Conservation (phyloP, 345 rosid genomes). For the Garcia nutans region DNA sequence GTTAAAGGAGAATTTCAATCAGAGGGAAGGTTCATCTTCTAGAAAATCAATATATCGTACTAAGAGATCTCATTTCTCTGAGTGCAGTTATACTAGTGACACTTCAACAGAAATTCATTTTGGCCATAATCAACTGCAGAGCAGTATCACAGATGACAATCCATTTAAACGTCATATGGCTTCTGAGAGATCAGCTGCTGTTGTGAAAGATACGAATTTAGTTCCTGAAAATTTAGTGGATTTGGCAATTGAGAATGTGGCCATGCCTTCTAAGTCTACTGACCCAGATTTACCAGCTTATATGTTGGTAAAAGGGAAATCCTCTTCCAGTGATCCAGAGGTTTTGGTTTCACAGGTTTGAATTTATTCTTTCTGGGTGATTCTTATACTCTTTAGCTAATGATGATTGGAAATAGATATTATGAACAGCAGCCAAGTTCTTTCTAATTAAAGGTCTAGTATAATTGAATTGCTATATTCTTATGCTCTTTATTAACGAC, state of each 20-base stretch:
- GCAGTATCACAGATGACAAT: slow-evolving; percentile 28
- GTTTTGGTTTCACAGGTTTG: slow-evolving; percentile 37
- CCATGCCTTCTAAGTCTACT: slow-evolving; percentile 34
- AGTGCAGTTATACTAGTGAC: slow-evolving; percentile 26
- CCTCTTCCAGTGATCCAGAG: slow-evolving; percentile 34
- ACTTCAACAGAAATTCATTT: slow-evolving; percentile 46
- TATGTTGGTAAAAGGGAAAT: slow-evolving; percentile 25
- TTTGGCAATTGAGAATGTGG: slow-evolving; percentile 36
- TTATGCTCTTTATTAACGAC: neutral
- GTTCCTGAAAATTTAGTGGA: slow-evolving; percentile 39
- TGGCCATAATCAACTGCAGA: slow-evolving; percentile 29
- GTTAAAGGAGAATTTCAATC: slow-evolving; percentile 40
- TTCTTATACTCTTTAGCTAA: neutral
- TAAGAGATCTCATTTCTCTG: slow-evolving; percentile 39
- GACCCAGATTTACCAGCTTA: slow-evolving; percentile 38
- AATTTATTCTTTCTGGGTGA: slow-evolving; percentile 12
- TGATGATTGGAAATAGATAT: neutral
- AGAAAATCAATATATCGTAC: slow-evolving; percentile 41
- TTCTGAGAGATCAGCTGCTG: slow-evolving; percentile 36
- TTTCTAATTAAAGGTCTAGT: neutral
- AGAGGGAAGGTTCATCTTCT: slow-evolving; percentile 39
- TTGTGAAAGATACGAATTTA: slow-evolving; percentile 32
- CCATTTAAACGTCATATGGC: slow-evolving; percentile 34
- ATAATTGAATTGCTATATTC: neutral
- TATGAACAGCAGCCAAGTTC: neutral